Base-by-base conservation (phyloP, 495 filamentous ascomycete genomes). In the Aspergillus affinis region DNA sequence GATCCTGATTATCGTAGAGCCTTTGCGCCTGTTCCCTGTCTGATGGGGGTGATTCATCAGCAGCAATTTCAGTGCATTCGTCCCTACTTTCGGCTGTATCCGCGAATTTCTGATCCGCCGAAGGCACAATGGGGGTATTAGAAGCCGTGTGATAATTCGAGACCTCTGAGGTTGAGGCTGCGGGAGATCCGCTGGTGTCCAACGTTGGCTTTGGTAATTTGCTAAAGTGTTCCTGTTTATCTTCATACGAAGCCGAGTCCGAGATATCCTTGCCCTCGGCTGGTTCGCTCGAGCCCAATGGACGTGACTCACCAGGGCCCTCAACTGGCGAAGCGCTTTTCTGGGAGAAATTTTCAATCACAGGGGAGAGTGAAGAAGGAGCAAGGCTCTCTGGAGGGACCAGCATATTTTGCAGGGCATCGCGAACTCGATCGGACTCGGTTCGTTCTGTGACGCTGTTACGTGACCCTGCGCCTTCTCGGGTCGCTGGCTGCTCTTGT, bases 1-100 rank as follows among this genome's bases (percentile, higher is more conserved):
- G 83, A 64, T 96, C 91, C 60, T 91, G 87, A n/a, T 91, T 91
- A 41, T 92, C 86, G 66, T 83, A 98, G 5, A 98, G 88, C 70
- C 86, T 88, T 63, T 85, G 83, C 0, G 94, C 94, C 64, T 87
- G 85, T 61, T 88, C 85, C 19, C 82, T 79, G 54, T 93, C 90
- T 30, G 65, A 58, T 36, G 81, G 79, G 0, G 81, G 88, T 4
- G 84, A 80, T 30, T 69, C 61, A 53, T 77, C 67, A 20, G 72
- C 62, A 13, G 67, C 10, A 18, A 60, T 49, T 4, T 72, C 67
- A 6, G 69, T 62, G 30, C 62, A 48, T 64, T 73, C 61, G 20
- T 58, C 27, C 29, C 61, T 61, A 15, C 52, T 57, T 45, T 71
- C 68, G 6, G 56, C 48, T n/a, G 61, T 32, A 10, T 71, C 61